These are phyloP conservation scores for Fusarium tanahbumbuense DNA, from an alignment of 2,329 filamentous ascomycete species.

Conservation along the genomic window DNA sequence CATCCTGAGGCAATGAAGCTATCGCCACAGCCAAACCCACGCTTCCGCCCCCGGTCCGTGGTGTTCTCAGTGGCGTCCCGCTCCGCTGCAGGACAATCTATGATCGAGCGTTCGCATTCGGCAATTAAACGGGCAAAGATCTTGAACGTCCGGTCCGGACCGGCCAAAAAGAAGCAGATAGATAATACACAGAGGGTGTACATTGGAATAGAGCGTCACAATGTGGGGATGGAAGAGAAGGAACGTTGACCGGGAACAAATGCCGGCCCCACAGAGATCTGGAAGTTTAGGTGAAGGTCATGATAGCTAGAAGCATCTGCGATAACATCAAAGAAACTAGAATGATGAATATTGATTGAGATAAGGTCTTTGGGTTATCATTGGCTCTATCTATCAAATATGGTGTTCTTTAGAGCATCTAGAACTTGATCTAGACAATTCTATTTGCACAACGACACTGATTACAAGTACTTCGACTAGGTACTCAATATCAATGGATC, in stretches of 20 bases:
- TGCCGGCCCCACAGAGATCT: slow-evolving; percentile 39
- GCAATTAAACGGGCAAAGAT: slow-evolving; percentile 28
- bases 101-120: slow-evolving; percentile 30
- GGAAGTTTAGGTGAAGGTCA: background rate
- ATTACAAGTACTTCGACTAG: background rate
- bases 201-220: background rate
- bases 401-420: background rate
- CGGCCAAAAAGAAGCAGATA: slow-evolving; percentile 17
- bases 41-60: slow-evolving; percentile 21
- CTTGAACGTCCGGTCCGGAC: slow-evolving; percentile 27
- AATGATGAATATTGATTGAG: background rate
- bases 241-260: slow-evolving; percentile 39
- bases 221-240: slow-evolving; percentile 28
- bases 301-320: background rate
- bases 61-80: slow-evolving; percentile 34
- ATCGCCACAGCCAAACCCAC: slow-evolving; percentile 27
- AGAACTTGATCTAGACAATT: too few relatives aligned
- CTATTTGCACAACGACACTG: background rate
- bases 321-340: background rate
- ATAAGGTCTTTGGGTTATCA: background rate
- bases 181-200: background rate
- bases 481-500: background rate
- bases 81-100: slow-evolving; percentile 32
- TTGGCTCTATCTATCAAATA: background rate
- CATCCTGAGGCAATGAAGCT: slow-evolving; percentile 19